Evolutionary conservation across 163 green algal genomes (phyloP).

Genomic region (Scenedesmus sp.): DNA sequence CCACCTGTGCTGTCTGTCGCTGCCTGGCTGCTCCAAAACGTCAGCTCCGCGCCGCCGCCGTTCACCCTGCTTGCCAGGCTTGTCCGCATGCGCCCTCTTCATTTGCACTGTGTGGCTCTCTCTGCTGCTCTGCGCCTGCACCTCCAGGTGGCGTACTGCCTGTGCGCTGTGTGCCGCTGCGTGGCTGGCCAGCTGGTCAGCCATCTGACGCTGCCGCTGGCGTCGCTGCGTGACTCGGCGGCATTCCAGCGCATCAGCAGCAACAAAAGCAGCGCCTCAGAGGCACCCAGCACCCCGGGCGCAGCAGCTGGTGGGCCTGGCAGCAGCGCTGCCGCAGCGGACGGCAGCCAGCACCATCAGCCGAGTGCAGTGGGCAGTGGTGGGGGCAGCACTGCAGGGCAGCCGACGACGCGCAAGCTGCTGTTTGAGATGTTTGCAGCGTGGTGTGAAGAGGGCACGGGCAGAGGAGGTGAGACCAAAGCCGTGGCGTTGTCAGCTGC

Average conservation of each 20-base stretch:
- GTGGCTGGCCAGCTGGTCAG: constrained; percentile 47
- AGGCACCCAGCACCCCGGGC: background rate
- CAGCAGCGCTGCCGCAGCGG: background rate
- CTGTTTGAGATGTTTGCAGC: constrained; percentile 60
- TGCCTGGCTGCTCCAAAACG: too few species aligned
- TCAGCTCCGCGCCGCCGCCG: too few species aligned
- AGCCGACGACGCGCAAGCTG: constrained; percentile 57
- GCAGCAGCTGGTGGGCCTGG: background rate
- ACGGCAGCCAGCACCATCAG: background rate
- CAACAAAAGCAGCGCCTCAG: constrained; percentile 27
- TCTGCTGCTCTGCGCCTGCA: background rate
- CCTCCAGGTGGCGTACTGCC: constrained; percentile 72
- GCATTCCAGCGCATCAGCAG: constrained; percentile 31
- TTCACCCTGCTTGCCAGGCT: too few species aligned
- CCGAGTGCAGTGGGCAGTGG: background rate
- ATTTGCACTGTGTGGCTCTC: background rate
- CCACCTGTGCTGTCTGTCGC: too few species aligned
- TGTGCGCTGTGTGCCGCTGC: constrained; percentile 57
- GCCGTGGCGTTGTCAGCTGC: background rate
- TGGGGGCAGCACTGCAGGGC: background rate
- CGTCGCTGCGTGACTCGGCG: constrained; percentile 8
- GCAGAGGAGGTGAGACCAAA: background rate
- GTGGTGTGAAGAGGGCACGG: constrained; percentile 61
- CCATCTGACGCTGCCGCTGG: constrained; percentile 49
- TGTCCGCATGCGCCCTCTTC: background rate